These are phyloP conservation scores for Globisporangium lucens DNA, from an alignment of 352 stramenopile species.

Conservation along the genomic window DNA sequence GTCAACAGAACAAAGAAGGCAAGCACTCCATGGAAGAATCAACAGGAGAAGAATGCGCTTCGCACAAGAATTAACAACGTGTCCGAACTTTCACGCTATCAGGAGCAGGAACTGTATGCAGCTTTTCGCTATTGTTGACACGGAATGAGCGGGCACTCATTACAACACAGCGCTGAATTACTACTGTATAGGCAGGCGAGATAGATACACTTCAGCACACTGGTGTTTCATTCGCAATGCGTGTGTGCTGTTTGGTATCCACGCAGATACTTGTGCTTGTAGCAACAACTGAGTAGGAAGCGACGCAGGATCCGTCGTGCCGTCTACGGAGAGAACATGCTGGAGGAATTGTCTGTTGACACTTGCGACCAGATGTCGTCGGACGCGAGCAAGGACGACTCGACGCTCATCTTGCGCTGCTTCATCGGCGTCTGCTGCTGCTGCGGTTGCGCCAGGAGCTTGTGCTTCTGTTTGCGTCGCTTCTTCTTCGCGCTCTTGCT, in stretches of 20 bases:
- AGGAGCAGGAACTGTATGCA: not conserved
- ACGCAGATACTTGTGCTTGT: not conserved
- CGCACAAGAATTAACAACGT: not conserved
- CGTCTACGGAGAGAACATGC: conserved; percentile 16
- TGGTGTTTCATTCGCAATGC: not conserved
- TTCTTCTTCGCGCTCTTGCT: conserved; percentile 17
- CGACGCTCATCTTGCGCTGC: conserved; percentile 63
- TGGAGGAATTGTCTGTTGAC: conserved; percentile 41
- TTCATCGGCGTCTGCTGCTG: conserved; percentile 11
- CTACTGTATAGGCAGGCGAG: not conserved
- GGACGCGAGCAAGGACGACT: conserved; percentile 52
- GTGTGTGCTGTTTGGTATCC: not conserved
- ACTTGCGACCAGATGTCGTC: conserved; percentile 72
- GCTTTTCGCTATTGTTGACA: not conserved
- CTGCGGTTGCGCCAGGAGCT: conserved; percentile 12
- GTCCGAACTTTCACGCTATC: too few relatives aligned
- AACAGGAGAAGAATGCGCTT: not conserved
- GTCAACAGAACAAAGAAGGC: not conserved
- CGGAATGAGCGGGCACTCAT: not conserved
- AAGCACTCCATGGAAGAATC: not conserved
- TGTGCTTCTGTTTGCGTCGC: conserved; percentile 18
- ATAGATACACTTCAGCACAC: not conserved
- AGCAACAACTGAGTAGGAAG: not conserved
- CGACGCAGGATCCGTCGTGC: not conserved
- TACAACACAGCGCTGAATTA: not conserved